Evolutionary conservation across 768 basidiomycete species (phyloP), one percentile per base, ranked within the genome.

Genomic region (Leucocoprinus leucothites): DNA sequence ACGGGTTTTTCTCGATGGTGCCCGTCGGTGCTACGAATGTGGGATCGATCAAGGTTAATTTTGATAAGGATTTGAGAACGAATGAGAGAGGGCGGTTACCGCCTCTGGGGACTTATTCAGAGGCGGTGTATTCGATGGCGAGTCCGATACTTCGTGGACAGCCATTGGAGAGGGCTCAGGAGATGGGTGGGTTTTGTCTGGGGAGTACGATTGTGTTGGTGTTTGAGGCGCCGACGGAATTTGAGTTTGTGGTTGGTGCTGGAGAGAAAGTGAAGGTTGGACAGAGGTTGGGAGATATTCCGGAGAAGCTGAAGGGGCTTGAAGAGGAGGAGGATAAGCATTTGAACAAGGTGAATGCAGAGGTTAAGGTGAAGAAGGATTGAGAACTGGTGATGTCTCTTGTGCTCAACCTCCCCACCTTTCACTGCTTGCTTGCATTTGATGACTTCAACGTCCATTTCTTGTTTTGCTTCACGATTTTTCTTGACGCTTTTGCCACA

Each of bases 11-110:
- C 69, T 77, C 88, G 24, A 98, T 98, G 94, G 85, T 97, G 0
- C 97, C 97, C 9, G 96, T 99, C 25, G 97, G 97, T 2, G 97
- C 97, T 1, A 98, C 96, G 9, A 98, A 99, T 68, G 97, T 98
- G 49, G 97, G 97, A 3, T 90, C 87, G 59, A 98, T 99, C 71
- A 87, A 88, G 61, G 81, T 99, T 66, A 95, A 97, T 68, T 99
- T 99, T 69, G 97, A 99, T 69, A 78, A 87, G 66, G 85, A 82
- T 11, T 81, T 98, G 11, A 86, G 94, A 45, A 98, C 96, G 6
- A 98, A 99, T 71, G 81, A 89, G 41, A 85, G 89, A 40, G 81
- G 84, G 1, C 76, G 79, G 2, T 78, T 76, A 25, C 88, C 84
- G 50, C 92, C 89, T 36, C 77, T 87, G 0, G 95, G 94, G 25